Conservation (phyloP, 2,329 filamentous ascomycete genomes). For the Periconia macrospinosa region DNA sequence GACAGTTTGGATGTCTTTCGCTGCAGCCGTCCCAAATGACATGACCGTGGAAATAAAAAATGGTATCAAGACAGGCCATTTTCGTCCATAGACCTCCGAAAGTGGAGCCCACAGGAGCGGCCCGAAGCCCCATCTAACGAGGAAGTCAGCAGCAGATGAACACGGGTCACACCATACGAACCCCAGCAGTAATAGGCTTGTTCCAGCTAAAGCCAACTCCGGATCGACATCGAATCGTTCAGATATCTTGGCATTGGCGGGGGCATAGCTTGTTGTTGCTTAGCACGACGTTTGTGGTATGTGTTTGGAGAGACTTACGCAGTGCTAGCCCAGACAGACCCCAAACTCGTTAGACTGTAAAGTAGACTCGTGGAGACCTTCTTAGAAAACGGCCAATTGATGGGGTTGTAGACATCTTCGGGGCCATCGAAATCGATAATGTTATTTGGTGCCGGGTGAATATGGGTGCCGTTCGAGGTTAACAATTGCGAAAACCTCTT, state of each 20-base stretch:
- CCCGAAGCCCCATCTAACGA: conserved; percentile 35
- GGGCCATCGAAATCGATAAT: neutral
- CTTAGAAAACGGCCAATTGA: neutral
- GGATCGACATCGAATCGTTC: neutral
- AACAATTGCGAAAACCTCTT: neutral
- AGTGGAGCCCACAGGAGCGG: conserved; percentile 45
- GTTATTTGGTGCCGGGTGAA: neutral
- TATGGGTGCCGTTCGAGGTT: neutral
- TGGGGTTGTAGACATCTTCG: neutral
- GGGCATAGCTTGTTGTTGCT: neutral
- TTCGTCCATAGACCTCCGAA: conserved; percentile 50
- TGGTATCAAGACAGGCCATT: conserved; percentile 10
- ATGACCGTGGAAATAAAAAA: neutral
- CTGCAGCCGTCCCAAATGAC: conserved; percentile 29
- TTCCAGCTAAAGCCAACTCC: neutral
- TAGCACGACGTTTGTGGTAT: neutral
- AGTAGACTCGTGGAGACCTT: neutral
- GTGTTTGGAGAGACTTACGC: neutral
- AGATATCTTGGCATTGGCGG: neutral
- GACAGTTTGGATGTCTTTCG: conserved; percentile 52
- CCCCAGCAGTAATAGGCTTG: neutral
- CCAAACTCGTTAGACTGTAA: neutral
- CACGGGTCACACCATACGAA: neutral
- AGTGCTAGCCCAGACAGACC: neutral
- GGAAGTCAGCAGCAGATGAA: neutral